Conservation (phyloP, 176 grass and related monocot genomes). For the Aegilops umbellulata region DNA sequence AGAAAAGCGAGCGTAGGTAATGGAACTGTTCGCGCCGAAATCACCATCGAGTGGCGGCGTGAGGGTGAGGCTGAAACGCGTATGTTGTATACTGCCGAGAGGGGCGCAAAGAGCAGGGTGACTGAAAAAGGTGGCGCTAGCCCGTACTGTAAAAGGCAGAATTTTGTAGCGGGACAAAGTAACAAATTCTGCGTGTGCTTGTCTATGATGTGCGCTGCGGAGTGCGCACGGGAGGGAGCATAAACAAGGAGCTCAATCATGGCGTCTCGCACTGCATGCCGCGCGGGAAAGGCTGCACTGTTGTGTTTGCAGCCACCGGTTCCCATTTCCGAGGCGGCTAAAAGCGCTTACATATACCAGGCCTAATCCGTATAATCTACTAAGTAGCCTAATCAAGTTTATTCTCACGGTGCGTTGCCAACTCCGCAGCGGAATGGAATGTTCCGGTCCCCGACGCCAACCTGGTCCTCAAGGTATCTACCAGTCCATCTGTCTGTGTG, state of each 20-base stretch:
- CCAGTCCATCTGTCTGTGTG: not conserved
- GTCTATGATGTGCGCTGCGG: not conserved
- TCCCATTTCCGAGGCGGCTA: slow-evolving; percentile 36
- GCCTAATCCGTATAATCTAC: too few species aligned
- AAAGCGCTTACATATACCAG: slow-evolving; percentile 9
- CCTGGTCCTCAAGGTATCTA: not conserved
- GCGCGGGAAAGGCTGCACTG: slow-evolving; percentile 26
- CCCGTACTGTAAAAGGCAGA: not conserved
- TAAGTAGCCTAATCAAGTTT: not conserved
- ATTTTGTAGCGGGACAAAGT: slow-evolving; percentile 8
- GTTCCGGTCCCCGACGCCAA: not conserved
- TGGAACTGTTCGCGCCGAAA: slow-evolving; percentile 18
- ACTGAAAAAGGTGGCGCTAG: slow-evolving; percentile 10
- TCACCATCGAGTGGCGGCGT: not conserved
- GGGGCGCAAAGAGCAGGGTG: not conserved
- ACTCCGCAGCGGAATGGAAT: not conserved
- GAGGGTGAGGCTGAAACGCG: not conserved
- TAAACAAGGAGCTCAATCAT: slow-evolving; percentile 33
- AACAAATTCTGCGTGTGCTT: not conserved
- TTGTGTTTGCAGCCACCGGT: slow-evolving; percentile 10
- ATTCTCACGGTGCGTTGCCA: not conserved
- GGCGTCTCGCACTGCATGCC: not conserved
- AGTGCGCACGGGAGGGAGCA: not conserved
- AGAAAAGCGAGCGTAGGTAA: not conserved
- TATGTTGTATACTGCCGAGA: too few species aligned